Evolutionary conservation across 768 basidiomycete species (phyloP).

Genomic region (Mycena olivaceomarginata): DNA sequence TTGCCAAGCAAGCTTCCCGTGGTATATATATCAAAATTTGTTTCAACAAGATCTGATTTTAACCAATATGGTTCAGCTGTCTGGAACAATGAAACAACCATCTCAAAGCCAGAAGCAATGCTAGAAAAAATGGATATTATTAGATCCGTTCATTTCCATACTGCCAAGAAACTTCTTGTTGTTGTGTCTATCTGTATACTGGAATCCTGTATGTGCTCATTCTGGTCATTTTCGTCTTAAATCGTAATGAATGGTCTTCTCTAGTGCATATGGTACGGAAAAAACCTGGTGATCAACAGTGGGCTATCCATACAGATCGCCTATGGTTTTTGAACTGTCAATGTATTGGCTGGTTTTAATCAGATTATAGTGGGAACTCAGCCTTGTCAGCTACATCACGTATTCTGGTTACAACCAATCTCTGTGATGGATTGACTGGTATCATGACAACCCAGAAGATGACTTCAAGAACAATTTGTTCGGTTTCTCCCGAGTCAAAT

Average conservation of each 20-base stretch:
- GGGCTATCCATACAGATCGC: background rate
- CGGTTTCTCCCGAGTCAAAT: background rate
- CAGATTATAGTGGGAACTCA: background rate
- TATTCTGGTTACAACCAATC: background rate
- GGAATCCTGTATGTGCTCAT: background rate
- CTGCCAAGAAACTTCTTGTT: background rate
- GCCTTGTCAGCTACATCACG: background rate
- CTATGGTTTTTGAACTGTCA: background rate
- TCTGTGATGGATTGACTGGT: slow-evolving; percentile 7
- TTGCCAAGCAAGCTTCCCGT: background rate
- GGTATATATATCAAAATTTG: background rate
- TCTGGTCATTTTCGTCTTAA: background rate
- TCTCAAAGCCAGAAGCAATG: background rate
- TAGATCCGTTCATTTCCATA: background rate
- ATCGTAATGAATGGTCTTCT: background rate
- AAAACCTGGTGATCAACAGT: background rate
- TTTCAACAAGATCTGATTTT: background rate
- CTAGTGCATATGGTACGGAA: background rate
- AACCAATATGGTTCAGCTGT: background rate
- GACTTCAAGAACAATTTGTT: background rate
- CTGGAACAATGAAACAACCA: background rate
- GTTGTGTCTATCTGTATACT: background rate
- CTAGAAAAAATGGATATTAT: background rate
- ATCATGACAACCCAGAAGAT: background rate
- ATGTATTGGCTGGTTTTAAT: background rate